Evolutionary conservation across 805 yeast genomes (phyloP).

Genomic region (Ogataea paradorogensis): DNA sequence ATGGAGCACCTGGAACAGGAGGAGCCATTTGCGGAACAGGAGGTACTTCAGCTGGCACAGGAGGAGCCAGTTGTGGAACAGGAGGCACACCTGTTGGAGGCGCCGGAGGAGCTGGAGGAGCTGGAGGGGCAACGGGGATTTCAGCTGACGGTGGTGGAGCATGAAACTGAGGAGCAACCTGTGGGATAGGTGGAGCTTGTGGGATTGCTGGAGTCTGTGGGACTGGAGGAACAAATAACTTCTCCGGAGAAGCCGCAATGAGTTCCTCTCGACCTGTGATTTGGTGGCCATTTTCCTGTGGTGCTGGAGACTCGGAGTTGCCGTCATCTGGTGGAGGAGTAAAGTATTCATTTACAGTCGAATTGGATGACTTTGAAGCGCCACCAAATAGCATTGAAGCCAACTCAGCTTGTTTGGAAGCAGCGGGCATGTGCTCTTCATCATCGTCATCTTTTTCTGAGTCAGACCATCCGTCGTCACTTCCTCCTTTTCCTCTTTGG

Average conservation of each 20-base stretch:
- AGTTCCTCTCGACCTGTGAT: not conserved
- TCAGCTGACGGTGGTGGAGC: conserved; percentile 20
- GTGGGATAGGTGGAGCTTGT: conserved; percentile 16
- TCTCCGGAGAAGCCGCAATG: conserved; percentile 1
- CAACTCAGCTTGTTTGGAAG: conserved; percentile 54
- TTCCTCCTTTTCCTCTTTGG: conserved; percentile 54
- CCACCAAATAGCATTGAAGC: conserved; percentile 57
- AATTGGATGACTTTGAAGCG: conserved; percentile 41
- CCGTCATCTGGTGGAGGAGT: conserved; percentile 14
- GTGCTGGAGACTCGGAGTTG: not conserved
- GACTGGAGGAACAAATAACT: conserved; percentile 10
- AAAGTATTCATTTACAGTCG: conserved; percentile 19
- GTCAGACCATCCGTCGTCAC: conserved; percentile 41
- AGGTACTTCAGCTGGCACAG: conserved; percentile 21
- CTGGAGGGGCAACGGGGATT: conserved; percentile 15
- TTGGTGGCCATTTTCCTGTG: not conserved
- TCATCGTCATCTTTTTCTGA: conserved; percentile 42
- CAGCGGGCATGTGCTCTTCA: conserved; percentile 46
- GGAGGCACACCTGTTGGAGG: conserved; percentile 8
- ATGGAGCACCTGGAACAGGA: conserved; percentile 35
- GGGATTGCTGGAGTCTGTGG: conserved; percentile 13
- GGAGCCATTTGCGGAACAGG: conserved; percentile 20
- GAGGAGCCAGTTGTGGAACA: conserved; percentile 17
- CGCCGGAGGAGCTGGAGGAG: conserved; percentile 10
- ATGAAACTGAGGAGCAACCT: conserved; percentile 1